A percentile compares a stretch with the other conserved stretches of the same genome.
phyloP scores from a whole-genome alignment of 768 basidiomycete species.

The Phylloporus sp. region DNA sequence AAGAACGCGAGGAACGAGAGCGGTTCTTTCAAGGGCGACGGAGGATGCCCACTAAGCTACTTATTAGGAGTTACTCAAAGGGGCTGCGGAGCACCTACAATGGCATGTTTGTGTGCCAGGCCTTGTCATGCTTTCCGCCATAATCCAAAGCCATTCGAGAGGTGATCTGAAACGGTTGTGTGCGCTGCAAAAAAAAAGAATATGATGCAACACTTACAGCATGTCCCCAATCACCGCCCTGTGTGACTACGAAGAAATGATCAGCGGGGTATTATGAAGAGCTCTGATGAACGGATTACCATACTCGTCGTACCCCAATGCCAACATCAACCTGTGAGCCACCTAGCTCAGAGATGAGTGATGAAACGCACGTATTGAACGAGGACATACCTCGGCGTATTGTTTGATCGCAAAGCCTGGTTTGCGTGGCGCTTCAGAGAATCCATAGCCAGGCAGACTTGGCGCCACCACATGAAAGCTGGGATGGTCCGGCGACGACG shows the following conservation, averaged over 20 bases:
- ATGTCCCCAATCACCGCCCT: conserved; percentile 49
- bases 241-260: conserved; percentile 33
- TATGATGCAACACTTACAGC: conserved; percentile 22
- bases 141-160: conserved; percentile 32
- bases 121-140: conserved; percentile 43
- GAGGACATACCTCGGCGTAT: conserved; percentile 47
- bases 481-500: conserved; percentile 40
- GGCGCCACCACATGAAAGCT: conserved; percentile 61
- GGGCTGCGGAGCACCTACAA: conserved; percentile 29
- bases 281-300: conserved; percentile 24
- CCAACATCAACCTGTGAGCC: conserved; percentile 46
- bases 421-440: conserved; percentile 53
- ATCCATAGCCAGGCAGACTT: conserved; percentile 59
- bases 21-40: conserved; percentile 23
- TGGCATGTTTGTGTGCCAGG: conserved; percentile 50
- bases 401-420: conserved; percentile 48
- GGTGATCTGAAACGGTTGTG: conserved; percentile 30
- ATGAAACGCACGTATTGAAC: neutral
- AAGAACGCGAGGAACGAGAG: conserved; percentile 26
- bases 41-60: conserved; percentile 19
- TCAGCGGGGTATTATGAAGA: neutral
- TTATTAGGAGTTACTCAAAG: neutral
- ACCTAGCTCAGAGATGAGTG: conserved; percentile 29
- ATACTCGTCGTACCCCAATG: conserved; percentile 47
- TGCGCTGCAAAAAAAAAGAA: neutral